Conservation (phyloP, 495 filamentous ascomycete genomes). For the Margaritispora aquatica region DNA sequence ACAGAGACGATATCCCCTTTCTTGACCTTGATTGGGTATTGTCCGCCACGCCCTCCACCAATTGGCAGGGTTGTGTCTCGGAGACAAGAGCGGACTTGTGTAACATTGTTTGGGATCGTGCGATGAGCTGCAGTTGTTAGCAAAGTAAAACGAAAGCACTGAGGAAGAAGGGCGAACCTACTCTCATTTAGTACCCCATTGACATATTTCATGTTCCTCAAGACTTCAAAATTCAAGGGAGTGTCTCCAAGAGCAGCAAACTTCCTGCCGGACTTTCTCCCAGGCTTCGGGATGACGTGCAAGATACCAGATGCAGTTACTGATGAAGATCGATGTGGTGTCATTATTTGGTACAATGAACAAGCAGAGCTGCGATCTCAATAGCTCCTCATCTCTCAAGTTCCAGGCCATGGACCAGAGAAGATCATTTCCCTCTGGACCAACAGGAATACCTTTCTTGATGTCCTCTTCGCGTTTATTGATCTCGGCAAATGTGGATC, state of each 20-base stretch:
- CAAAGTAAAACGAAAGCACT: background rate
- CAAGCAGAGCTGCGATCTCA: too few relatives aligned
- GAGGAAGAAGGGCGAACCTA: background rate
- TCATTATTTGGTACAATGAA: too few relatives aligned
- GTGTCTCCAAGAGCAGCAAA: background rate
- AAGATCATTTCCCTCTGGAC: background rate
- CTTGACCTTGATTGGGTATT: background rate
- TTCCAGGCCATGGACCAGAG: background rate
- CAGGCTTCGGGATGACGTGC: background rate
- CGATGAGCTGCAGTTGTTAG: background rate
- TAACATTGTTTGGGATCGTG: background rate
- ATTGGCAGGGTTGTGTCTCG: background rate
- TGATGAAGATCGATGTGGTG: background rate
- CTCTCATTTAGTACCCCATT: background rate
- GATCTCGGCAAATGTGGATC: too few relatives aligned
- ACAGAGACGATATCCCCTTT: background rate
- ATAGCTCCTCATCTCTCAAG: too few relatives aligned
- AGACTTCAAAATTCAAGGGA: background rate
- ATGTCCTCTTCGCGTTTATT: background rate
- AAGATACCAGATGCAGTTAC: background rate
- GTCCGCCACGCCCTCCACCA: background rate
- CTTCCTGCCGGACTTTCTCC: background rate
- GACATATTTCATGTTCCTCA: background rate
- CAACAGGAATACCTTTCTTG: background rate
- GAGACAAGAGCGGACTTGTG: background rate